Base-by-base conservation (phyloP, 2,329 filamentous ascomycete genomes). In the Aureobasidium sp. region DNA sequence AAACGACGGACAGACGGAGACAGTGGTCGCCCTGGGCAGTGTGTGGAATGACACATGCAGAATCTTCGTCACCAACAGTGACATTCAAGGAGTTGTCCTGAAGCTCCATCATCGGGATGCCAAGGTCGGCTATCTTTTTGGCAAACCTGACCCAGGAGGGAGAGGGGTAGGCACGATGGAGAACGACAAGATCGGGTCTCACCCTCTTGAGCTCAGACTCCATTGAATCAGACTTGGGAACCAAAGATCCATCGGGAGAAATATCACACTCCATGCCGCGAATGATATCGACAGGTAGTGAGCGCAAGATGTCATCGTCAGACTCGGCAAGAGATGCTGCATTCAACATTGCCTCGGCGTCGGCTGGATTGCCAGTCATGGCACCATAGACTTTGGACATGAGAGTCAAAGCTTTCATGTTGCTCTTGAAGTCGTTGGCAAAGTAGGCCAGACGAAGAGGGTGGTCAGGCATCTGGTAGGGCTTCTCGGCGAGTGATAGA, bases 91-190 rank as follows among this genome's bases (percentile, higher is more conserved):
- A 14, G 5, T 51, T 25, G 12, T 42, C 55, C 8, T 57, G 39
- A 8, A 63, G 4, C 20, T 63, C 62, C 25, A 63, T 29, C n/a
- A 60, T 53, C 1, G 62, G 47, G 7, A 63, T 47, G 4, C 25
- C 37, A 8, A 17, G 51, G 5, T 12, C 1, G 12, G 60, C 34
- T 14, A 62, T 6, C 11, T 20, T 25, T 22, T 37, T 31, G 44
- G 44, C 55, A 20, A 41, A 29, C 0, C 4, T 14, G 17, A 22
- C n/a, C 25, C 11, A 44, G 29, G 9, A 27, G 4, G 20, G 4
- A 27, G 34, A 11, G 14, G 14, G 27, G 27, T 14, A 7, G n/a
- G 15, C 29, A 15, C 17, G 39, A 34, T 60, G 62, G n/a, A 42
- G 44, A 27, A 63, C 22, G 29, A 63, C 31, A 17, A 63, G 42